Evolutionary conservation across 768 basidiomycete species (phyloP).

Genomic region (Vishniacozyma victoriae): DNA sequence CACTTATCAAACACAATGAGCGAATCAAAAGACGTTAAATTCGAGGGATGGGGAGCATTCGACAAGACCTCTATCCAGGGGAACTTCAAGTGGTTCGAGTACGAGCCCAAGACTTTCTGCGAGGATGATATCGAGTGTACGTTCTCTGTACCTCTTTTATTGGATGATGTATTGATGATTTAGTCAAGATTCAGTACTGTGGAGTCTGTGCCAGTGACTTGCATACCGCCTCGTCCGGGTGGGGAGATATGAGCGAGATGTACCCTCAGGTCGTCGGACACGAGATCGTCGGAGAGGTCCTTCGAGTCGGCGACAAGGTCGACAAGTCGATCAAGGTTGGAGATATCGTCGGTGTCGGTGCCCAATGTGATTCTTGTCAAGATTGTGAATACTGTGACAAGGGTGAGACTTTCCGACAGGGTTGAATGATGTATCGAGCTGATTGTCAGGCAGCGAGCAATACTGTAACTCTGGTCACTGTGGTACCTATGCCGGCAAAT

Average conservation of each 20-base stretch:
- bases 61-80: background rate
- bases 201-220: background rate
- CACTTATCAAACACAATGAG: no score
- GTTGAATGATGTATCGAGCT: no score
- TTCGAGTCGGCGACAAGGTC: constrained; percentile 55
- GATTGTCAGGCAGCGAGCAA: background rate
- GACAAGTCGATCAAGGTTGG: constrained; percentile 42
- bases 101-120: background rate
- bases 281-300: constrained; percentile 48
- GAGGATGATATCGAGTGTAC: background rate
- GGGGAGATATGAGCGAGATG: background rate
- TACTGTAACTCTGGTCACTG: background rate
- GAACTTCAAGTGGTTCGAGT: background rate
- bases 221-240: background rate
- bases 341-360: constrained; percentile 54
- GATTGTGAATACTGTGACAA: constrained; percentile 51
- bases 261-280: constrained; percentile 46
- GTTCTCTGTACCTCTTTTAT: no score
- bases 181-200: constrained; percentile 1
- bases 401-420: constrained; percentile 10
- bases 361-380: constrained; percentile 54
- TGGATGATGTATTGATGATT: background rate
- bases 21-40: no score
- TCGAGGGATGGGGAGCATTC: background rate
- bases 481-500: constrained; percentile 16